Conservation (phyloP, 2,329 filamentous ascomycete species). For the Graphiopsis chlorocephala region DNA sequence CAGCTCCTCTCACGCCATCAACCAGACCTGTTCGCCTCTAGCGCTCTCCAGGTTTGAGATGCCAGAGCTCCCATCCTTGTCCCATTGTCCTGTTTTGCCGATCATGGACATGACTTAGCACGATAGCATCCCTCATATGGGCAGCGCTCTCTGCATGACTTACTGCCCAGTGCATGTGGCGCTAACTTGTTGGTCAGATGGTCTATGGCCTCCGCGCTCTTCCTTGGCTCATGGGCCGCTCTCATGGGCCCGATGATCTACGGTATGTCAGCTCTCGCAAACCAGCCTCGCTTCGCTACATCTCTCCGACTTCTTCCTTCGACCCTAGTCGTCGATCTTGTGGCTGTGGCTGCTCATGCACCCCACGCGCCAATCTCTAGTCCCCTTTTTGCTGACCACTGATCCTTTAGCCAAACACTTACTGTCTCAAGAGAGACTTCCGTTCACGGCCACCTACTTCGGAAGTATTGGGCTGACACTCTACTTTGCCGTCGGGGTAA, state of each 20-base stretch:
- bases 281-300: slow-evolving; percentile 6
- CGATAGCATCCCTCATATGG: slow-evolving; percentile 13
- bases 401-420: slow-evolving; percentile 64
- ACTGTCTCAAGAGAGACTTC: slow-evolving; percentile 76
- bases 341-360: slow-evolving; percentile 15
- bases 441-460: slow-evolving; percentile 93
- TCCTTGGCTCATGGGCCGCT: slow-evolving; percentile 87
- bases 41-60: slow-evolving; percentile 15
- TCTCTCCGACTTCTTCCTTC: slow-evolving; percentile 9
- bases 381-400: slow-evolving; percentile 14
- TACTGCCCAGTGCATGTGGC: slow-evolving; percentile 12
- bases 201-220: slow-evolving; percentile 87
- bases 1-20: slow-evolving; percentile 1
- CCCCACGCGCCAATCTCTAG: slow-evolving; percentile 13
- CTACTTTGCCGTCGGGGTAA: slow-evolving; percentile 88
- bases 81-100: slow-evolving; percentile 12
- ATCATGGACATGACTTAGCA: slow-evolving; percentile 13
- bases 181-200: slow-evolving; percentile 59
- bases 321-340: slow-evolving; percentile 13
- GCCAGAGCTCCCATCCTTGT: slow-evolving; percentile 12
- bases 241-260: slow-evolving; percentile 90
- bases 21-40: slow-evolving; percentile 8
- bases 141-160: slow-evolving; percentile 8
- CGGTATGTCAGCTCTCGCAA: slow-evolving; percentile 38
- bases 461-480: slow-evolving; percentile 86